These are phyloP conservation scores for Schizosaccharomyces cryophilus DNA, from an alignment of 805 yeast species.

Conservation along the genomic window DNA sequence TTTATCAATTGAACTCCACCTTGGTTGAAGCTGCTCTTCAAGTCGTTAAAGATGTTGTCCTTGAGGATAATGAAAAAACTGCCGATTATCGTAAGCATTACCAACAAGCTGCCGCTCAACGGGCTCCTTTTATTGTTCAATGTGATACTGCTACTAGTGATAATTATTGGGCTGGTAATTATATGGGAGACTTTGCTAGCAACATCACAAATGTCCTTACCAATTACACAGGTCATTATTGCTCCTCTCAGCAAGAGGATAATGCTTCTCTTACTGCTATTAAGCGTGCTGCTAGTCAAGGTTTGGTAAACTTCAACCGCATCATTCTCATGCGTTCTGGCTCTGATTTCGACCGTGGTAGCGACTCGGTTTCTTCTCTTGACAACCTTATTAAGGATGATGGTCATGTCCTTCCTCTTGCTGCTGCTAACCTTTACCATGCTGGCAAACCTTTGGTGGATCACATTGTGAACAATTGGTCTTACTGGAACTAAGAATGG, in stretches of 20 bases:
- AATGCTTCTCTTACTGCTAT: constrained; percentile 38
- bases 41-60: constrained; percentile 23
- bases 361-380: background rate
- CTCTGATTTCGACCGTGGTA: background rate
- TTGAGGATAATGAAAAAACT: constrained; percentile 24
- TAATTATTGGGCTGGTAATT: constrained; percentile 32
- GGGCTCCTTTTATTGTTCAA: constrained; percentile 22
- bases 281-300: constrained; percentile 22
- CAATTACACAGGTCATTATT: constrained; percentile 34
- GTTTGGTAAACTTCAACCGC: background rate
- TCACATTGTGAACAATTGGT: background rate
- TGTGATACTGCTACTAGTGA: constrained; percentile 42
- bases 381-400: background rate
- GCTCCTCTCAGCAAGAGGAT: constrained; percentile 44
- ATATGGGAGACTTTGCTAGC: constrained; percentile 26
- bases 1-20: constrained; percentile 34
- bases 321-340: background rate
- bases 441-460: background rate
- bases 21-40: constrained; percentile 33
- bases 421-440: background rate
- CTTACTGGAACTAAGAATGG: background rate
- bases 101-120: constrained; percentile 25
- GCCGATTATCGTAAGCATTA: constrained; percentile 23
- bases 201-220: constrained; percentile 26
- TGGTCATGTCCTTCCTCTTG: background rate